phyloP scores from a whole-genome alignment of 768 basidiomycete genomes.

The Stropharia rugosoannulata region DNA sequence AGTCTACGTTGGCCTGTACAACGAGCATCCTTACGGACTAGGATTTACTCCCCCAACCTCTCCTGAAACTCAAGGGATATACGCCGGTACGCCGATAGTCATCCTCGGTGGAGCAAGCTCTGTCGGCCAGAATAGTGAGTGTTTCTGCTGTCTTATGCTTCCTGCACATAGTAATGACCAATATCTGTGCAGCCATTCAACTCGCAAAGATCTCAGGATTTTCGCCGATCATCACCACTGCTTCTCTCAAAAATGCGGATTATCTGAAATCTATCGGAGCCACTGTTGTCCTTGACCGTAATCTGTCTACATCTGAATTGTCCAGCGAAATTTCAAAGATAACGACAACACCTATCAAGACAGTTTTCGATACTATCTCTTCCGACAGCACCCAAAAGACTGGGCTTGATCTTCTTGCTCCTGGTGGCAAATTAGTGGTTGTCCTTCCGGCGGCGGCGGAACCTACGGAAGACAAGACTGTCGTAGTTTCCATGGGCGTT shows the following conservation, averaged over 20 bases:
- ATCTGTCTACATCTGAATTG: slow-evolving; percentile 16
- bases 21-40: slow-evolving; percentile 32
- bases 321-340: slow-evolving; percentile 19
- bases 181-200: slow-evolving; percentile 26
- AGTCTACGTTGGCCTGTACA: slow-evolving; percentile 51
- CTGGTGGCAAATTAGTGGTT: slow-evolving; percentile 8
- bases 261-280: slow-evolving; percentile 36
- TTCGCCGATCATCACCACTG: slow-evolving; percentile 39
- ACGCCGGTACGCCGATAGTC: slow-evolving; percentile 40
- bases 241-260: slow-evolving; percentile 27
- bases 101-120: slow-evolving; percentile 49
- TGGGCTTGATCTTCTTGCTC: slow-evolving; percentile 22
- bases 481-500: slow-evolving; percentile 8
- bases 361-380: slow-evolving; percentile 27
- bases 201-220: slow-evolving; percentile 39
- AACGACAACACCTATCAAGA: slow-evolving; percentile 18
- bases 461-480: slow-evolving; percentile 8
- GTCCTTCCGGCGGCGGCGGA: not conserved
- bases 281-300: slow-evolving; percentile 36
- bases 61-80: slow-evolving; percentile 34
- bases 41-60: slow-evolving; percentile 40
- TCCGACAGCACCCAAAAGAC: slow-evolving; percentile 19
- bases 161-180: not conserved
- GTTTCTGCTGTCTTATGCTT: not conserved
- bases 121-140: slow-evolving; percentile 47